A percentile compares a stretch with the other conserved stretches of the same genome.
Conservation (phyloP, 2,329 filamentous ascomycete genomes). For the Pseudogymnoascus sp. region DNA sequence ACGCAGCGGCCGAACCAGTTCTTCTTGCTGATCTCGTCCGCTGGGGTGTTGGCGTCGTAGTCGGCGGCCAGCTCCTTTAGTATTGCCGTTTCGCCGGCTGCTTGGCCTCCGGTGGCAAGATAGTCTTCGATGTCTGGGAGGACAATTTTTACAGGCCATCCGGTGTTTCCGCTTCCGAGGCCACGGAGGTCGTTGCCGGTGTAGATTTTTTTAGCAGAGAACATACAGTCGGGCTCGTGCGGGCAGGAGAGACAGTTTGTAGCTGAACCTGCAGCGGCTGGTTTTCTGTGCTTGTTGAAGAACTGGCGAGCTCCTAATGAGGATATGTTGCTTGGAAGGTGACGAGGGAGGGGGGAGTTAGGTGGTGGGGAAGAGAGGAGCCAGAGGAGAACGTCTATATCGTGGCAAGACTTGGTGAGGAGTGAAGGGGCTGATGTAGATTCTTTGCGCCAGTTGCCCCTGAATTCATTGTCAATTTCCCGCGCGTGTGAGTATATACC, state of each 20-base stretch:
- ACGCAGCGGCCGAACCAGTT: constrained; percentile 94
- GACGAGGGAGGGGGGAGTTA: constrained; percentile 39
- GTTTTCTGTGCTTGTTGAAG: constrained; percentile 70
- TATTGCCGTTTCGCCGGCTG: constrained; percentile 41
- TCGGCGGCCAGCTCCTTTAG: constrained; percentile 37
- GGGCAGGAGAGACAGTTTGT: constrained; percentile 84
- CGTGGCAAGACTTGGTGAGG: constrained; percentile 91
- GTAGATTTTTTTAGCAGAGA: constrained; percentile 79
- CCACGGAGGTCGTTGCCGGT: constrained; percentile 52
- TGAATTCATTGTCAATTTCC: constrained; percentile 22
- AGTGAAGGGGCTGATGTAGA: constrained; percentile 69
- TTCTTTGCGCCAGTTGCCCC: constrained; percentile 87
- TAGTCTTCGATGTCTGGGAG: constrained; percentile 84
- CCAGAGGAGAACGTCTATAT: constrained; percentile 91
- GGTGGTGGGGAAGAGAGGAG: constrained; percentile 59
- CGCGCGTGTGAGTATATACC: not conserved
- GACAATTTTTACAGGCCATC: constrained; percentile 85
- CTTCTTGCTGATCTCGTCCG: constrained; percentile 38
- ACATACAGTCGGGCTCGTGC: constrained; percentile 66
- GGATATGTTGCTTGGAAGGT: constrained; percentile 66
- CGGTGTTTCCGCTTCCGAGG: constrained; percentile 54
- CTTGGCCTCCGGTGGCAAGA: constrained; percentile 35
- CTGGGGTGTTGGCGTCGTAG: constrained; percentile 43
- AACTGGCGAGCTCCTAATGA: constrained; percentile 70
- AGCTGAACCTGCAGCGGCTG: constrained; percentile 59